Evolutionary conservation across 352 stramenopile genomes (phyloP).

Genomic region (Pythium coloratum): DNA sequence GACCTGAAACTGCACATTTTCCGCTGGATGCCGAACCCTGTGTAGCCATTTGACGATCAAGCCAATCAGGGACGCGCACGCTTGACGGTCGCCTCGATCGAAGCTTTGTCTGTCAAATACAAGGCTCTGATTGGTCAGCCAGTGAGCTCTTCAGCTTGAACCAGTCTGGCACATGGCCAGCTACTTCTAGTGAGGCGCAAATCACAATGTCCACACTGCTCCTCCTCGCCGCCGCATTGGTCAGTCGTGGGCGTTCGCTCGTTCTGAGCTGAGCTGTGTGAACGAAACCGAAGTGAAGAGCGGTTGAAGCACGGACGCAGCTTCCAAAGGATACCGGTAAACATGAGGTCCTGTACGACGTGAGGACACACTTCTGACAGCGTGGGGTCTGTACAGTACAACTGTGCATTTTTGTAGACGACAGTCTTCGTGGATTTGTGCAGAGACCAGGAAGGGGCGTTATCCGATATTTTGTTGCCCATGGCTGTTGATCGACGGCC

Average conservation of each 20-base stretch:
- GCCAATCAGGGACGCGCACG: neutral
- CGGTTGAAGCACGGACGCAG: too few relatives aligned
- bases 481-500: too few relatives aligned
- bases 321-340: too few relatives aligned
- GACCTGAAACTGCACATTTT: neutral
- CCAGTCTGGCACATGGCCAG: neutral
- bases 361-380: neutral
- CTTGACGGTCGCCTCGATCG: neutral
- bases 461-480: too few relatives aligned
- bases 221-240: neutral
- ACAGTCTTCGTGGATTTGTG: neutral
- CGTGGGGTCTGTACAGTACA: neutral
- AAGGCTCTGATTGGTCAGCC: neutral
- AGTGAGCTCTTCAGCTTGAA: neutral
- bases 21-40: neutral
- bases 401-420: neutral
- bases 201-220: neutral
- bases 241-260: neutral
- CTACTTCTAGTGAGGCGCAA: neutral
- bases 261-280: neutral
- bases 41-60: neutral
- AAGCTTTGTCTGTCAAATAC: constrained; percentile 1
- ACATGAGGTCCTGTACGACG: too few relatives aligned
- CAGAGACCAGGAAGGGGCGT: neutral
- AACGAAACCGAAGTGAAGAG: neutral